Conservation (phyloP, 108 stramenopile species). For the Mediolabrus comicus region DNA sequence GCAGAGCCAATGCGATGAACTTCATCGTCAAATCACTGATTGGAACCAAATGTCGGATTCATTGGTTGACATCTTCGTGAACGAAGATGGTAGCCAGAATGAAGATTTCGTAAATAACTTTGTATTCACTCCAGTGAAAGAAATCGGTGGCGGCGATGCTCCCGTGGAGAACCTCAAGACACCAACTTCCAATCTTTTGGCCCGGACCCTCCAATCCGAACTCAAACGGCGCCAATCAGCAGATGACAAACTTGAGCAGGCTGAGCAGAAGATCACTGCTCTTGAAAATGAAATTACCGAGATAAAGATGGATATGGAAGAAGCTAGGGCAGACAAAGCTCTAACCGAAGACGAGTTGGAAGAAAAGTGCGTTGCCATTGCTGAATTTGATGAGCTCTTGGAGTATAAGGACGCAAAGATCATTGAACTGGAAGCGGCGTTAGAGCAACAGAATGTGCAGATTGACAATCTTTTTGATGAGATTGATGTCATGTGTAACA, state of each 20-base stretch:
- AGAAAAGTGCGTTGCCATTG: constrained; percentile 18
- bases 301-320: constrained; percentile 43
- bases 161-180: not conserved
- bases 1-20: constrained; percentile 19
- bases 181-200: constrained; percentile 31
- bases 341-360: constrained; percentile 44
- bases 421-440: constrained; percentile 17
- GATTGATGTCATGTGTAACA: constrained; percentile 4
- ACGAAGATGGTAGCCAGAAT: constrained; percentile 17
- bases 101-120: constrained; percentile 13
- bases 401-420: constrained; percentile 2
- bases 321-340: constrained; percentile 42
- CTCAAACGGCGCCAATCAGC: constrained; percentile 22
- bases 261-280: constrained; percentile 7
- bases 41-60: constrained; percentile 19
- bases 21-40: constrained; percentile 19
- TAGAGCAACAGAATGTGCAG: constrained; percentile 16
- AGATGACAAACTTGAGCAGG: constrained; percentile 8
- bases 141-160: not conserved
- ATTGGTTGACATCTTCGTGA: constrained; percentile 2
- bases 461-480: constrained; percentile 29
- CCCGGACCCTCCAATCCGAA: constrained; percentile 33
- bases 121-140: constrained; percentile 25
- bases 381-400: constrained; percentile 5
- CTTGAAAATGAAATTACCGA: constrained; percentile 35